phyloP scores from a whole-genome alignment of 441 rosid genomes.

The Gossypium aridum region DNA sequence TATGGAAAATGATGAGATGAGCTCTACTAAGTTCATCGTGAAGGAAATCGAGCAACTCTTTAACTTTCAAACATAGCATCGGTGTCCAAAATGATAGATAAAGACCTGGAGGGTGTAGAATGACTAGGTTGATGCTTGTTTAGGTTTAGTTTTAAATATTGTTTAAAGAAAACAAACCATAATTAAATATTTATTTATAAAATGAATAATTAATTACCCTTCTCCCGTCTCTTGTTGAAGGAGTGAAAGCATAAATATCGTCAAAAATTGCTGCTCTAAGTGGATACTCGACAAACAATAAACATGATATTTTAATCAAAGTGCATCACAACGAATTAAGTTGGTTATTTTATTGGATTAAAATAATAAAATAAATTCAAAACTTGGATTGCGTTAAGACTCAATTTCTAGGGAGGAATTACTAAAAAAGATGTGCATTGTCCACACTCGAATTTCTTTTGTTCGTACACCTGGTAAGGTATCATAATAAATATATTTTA shows the following conservation, averaged over 20 bases:
- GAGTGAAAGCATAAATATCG: not conserved
- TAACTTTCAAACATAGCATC: too few species aligned
- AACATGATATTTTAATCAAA: not conserved
- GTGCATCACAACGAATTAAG: not conserved
- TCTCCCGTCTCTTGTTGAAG: not conserved
- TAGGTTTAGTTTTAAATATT: too few species aligned
- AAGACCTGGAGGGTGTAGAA: too few species aligned
- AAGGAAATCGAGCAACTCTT: too few species aligned
- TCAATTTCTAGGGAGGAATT: not conserved
- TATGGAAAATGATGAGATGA: too few species aligned
- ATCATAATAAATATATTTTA: not conserved
- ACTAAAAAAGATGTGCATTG: not conserved
- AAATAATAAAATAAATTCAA: not conserved
- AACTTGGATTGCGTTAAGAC: not conserved
- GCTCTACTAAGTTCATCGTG: too few species aligned
- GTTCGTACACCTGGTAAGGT: not conserved
- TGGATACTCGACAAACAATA: not conserved
- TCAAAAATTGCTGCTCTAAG: conserved; percentile 2
- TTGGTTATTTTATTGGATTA: not conserved
- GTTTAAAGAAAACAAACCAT: too few species aligned
- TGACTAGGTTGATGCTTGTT: too few species aligned
- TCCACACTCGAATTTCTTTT: not conserved
- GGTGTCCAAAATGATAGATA: too few species aligned
- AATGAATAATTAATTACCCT: not conserved
- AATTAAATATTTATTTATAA: too few species aligned